Evolutionary conservation across 2,329 filamentous ascomycete species (phyloP), one percentile per base, ranked within the genome.

Genomic region (Fusarium staphyleae): DNA sequence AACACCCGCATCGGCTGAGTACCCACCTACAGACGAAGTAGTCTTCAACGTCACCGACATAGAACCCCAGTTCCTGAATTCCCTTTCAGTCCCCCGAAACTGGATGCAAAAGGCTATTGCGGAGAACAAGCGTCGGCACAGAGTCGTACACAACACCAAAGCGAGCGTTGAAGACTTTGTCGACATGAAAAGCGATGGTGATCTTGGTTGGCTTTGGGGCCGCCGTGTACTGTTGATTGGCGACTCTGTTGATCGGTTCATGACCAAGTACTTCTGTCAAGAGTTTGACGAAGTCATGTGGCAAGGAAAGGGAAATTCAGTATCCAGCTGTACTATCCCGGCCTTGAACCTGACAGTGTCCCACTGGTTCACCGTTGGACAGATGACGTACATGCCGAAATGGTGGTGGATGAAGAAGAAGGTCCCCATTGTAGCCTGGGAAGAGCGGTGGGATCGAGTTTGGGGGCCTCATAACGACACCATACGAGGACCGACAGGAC

Each of bases 31-130:
- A 9, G 73, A 83, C 1, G 85, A 87, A 48, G 73, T 90, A 24
- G 91, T 91, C 71, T 87, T 85, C 6, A 91, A 91, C 65, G 87
- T 87, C 24, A 87, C 85, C 0, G 69, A 77, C 2, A 68, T 43
- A 10, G 40, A 43, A 16, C 28, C 40, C 28, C 26, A 33, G 10
- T 24, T 43, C n/a, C 15, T 43, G 15, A 16, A 43, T 15, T 18
- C 40, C 28, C 14, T n/a, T 11, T 33, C 40, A 3, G 19, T 16
- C 28, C 40, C 40, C 16, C 40, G 13, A 11, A n/a, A 33, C 18
- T 43, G 40, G 40, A 43, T 43, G 40, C 28, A 22, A 13, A 24
- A 11, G 29, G 40, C 40, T 24, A 12, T 43, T 5, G 40, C 28
- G 11, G 40, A 43, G 28, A 28, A 43, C 28, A 18, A 19, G 29